These are phyloP conservation scores for Clitopilus passeckerianus DNA, from an alignment of 768 basidiomycete species.

Conservation along the genomic window DNA sequence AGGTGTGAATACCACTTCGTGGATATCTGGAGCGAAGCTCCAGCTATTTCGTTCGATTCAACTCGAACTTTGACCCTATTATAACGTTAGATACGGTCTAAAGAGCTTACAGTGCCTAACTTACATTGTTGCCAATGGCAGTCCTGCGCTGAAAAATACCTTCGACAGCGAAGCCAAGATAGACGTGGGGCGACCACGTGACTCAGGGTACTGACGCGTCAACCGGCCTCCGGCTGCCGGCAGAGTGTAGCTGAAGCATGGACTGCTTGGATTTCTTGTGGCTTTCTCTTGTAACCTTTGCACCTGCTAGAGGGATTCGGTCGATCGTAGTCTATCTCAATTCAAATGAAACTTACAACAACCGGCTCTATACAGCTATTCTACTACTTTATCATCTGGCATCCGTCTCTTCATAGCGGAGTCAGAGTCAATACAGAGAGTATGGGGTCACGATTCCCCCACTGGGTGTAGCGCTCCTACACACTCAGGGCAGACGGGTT, in stretches of 20 bases:
- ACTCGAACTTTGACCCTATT: slow-evolving; percentile 47
- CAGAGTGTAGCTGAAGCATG: too few relatives aligned
- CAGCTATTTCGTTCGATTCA: slow-evolving; percentile 61
- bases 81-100: slow-evolving; percentile 5
- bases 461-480: too few relatives aligned
- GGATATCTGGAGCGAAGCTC: slow-evolving; percentile 60
- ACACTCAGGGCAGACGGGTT: too few relatives aligned
- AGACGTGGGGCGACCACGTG: slow-evolving; percentile 2
- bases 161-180: slow-evolving; percentile 2
- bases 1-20: slow-evolving; percentile 68
- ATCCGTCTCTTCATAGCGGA: too few relatives aligned
- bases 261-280: background rate
- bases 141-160: slow-evolving; percentile 8
- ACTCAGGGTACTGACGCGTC: background rate
- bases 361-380: too few relatives aligned
- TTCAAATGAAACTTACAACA: too few relatives aligned
- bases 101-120: background rate
- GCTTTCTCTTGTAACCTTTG: too few relatives aligned
- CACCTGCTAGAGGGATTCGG: too few relatives aligned
- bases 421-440: too few relatives aligned
- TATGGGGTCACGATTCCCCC: too few relatives aligned
- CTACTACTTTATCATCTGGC: too few relatives aligned
- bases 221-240: background rate
- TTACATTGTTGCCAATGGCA: background rate
- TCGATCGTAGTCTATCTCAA: too few relatives aligned